Evolutionary conservation across 495 filamentous ascomycete species (phyloP), one percentile per base, ranked within the genome.

Genomic region (Aspergillus wentii): DNA sequence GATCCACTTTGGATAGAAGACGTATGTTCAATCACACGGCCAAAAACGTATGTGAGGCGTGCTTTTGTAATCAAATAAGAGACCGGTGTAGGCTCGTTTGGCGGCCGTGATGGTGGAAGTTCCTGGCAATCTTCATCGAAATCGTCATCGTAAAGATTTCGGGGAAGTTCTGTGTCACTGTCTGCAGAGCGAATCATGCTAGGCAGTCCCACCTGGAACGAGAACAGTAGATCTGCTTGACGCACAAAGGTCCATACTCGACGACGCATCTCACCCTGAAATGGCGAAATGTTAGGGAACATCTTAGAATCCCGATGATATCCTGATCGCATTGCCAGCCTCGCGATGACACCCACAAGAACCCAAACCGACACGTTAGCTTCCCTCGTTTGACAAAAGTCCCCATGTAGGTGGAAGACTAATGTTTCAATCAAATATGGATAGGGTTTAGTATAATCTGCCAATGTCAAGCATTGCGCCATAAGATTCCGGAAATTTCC

Each of bases 121-220:
- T 72, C 69, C 52, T 83, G 83, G 46, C 76, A 85, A 32, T 83
- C 79, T 31, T 89, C 83, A 31, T 83, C 79, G 31, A 97, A 85
- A 49, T 97, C 94, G 48, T 96, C 91, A 53, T 99, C 92, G 54
- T 88, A 91, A 17, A 96, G 70, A 57, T 97, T 99, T 44, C 83
- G 75, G 11, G 92, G 92, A 22, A 95, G 60, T 38, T 86, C 78
- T 1, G 87, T 86, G 52, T 99, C 94, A 41, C 78, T 89, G 56
- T 95, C 88, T 8, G 80, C 71, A 11, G 77, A 66, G 38, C 88
- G 79, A 13, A 95, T 80, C 83, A 95, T 95, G 35, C 74, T 79
- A n/a, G 92, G 92, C 26, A 97, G 61, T 5, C 89, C 90, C 35
- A 88, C 70, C 62, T 94, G 91, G 46, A 91, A 94, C 2, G 94